Evolutionary conservation across 2,329 filamentous ascomycete genomes (phyloP).

Genomic region (Penicillium sp.): DNA sequence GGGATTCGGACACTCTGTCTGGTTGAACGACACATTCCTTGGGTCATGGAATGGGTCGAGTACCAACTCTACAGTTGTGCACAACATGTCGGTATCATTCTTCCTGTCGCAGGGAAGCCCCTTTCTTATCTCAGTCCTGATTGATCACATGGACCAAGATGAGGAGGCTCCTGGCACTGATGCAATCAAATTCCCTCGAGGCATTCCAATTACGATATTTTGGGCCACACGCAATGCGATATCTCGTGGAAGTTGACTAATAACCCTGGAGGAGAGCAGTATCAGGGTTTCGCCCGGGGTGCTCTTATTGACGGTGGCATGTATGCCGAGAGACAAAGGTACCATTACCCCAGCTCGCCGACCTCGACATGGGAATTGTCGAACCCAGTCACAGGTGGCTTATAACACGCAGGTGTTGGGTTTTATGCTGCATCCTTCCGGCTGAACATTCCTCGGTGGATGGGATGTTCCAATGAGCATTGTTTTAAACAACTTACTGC

Average conservation of each 20-base stretch:
- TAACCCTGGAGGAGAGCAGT: slow-evolving; percentile 48
- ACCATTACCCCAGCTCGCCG: slow-evolving; percentile 42
- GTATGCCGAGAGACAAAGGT: slow-evolving; percentile 46
- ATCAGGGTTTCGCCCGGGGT: slow-evolving; percentile 42
- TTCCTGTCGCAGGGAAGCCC: background rate
- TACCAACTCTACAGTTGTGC: slow-evolving; percentile 5
- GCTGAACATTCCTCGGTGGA: slow-evolving; percentile 42
- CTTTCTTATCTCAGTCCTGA: slow-evolving; percentile 17
- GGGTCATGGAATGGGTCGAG: slow-evolving; percentile 22
- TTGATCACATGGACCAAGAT: slow-evolving; percentile 25
- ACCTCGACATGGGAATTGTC: slow-evolving; percentile 19
- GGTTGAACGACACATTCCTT: slow-evolving; percentile 21
- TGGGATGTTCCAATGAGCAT: slow-evolving; percentile 48
- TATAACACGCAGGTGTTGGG: slow-evolving; percentile 38
- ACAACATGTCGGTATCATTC: slow-evolving; percentile 7
- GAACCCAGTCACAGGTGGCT: slow-evolving; percentile 25
- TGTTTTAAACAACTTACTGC: slow-evolving; percentile 29
- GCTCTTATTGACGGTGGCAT: slow-evolving; percentile 49
- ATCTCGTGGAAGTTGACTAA: slow-evolving; percentile 48
- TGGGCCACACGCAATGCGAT: slow-evolving; percentile 24
- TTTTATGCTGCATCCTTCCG: slow-evolving; percentile 44
- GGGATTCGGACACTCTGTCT: slow-evolving; percentile 24
- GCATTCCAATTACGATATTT: slow-evolving; percentile 42
- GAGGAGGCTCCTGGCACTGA: slow-evolving; percentile 25
- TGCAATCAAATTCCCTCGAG: slow-evolving; percentile 43